Evolutionary conservation across 495 filamentous ascomycete species (phyloP).

Genomic region (Podospora pseudopauciseta): DNA sequence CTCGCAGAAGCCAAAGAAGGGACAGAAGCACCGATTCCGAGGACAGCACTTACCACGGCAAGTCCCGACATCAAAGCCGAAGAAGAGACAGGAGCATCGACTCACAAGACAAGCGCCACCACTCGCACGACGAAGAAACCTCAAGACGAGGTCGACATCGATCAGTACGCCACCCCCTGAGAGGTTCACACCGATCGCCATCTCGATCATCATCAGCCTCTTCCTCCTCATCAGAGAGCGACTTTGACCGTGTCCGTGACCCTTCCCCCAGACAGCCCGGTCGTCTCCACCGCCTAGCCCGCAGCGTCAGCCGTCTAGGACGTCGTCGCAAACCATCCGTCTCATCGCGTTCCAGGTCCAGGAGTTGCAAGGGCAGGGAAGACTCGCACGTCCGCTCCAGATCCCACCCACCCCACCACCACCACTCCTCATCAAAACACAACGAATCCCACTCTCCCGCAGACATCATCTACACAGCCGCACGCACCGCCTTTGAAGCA

Average conservation of each 20-base stretch:
- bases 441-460: conserved; percentile 7
- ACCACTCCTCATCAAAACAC: neutral
- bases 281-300: conserved; percentile 2
- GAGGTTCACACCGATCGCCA: neutral
- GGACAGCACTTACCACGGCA: neutral
- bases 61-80: neutral
- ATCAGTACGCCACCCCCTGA: conserved; percentile 2
- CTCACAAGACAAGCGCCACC: neutral
- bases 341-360: neutral
- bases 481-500: conserved; percentile 24
- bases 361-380: neutral
- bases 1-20: conserved; percentile 2
- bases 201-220: conserved; percentile 8
- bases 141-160: neutral
- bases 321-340: neutral
- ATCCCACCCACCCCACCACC: neutral
- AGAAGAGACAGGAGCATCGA: conserved; percentile 5
- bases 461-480: conserved; percentile 19
- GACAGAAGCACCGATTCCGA: neutral
- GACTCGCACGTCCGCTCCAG: conserved; percentile 4
- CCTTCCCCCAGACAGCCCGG: neutral
- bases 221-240: conserved; percentile 2
- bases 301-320: neutral
- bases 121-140: neutral
- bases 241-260: neutral